Evolutionary conservation across 2,329 filamentous ascomycete genomes (phyloP), one percentile per base, ranked within the genome.

Genomic region (Chaetomium olivaceum): DNA sequence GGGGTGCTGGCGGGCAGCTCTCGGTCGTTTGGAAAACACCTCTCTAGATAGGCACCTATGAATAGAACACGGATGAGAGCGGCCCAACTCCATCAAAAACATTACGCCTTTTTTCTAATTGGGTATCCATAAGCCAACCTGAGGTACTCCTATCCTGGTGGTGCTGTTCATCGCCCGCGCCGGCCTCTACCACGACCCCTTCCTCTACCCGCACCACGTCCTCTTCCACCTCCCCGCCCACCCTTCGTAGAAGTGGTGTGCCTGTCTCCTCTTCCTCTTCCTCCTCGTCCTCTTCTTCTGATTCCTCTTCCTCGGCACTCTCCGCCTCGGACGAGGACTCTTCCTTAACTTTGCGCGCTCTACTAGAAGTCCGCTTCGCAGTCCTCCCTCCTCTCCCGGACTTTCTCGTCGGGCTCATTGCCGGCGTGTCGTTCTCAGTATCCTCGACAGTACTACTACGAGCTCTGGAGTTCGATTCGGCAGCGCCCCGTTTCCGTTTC

Each of bases 401-500:
- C 70, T 77, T 80, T 66, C 76, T 72, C 4, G 64, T 57, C 25
- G 78, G 80, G 59, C 79, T 80, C 61, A 77, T 75, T 27, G 74
- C 73, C 43, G 78, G 77, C n/a, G 78, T 81, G 54, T 80, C 79
- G 50, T 80, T 79, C 68, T 85, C 83, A 0, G 82, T 83, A 63
- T 84, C 82, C 3, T 83, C 83, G n/a, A 84, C 79, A 6, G 82
- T 84, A 68, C 82, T 84, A 36, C 76, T 77, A 58, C 78, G 79
- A 1, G 77, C 74, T 63, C 77, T 78, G 12, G 79, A 74, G 12
- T 72, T 71, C 11, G 70, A 65, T 1, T 73, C 73, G 1, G 78
- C 76, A 23, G 76, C 76, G 23, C 76, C 76, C 43, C 81, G 78
- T 74, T 82, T 83, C 61, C 81, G 80, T 75, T 83, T 83, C 71